Evolutionary conservation across 2,329 filamentous ascomycete genomes (phyloP).

Genomic region (Ascochyta lentis): DNA sequence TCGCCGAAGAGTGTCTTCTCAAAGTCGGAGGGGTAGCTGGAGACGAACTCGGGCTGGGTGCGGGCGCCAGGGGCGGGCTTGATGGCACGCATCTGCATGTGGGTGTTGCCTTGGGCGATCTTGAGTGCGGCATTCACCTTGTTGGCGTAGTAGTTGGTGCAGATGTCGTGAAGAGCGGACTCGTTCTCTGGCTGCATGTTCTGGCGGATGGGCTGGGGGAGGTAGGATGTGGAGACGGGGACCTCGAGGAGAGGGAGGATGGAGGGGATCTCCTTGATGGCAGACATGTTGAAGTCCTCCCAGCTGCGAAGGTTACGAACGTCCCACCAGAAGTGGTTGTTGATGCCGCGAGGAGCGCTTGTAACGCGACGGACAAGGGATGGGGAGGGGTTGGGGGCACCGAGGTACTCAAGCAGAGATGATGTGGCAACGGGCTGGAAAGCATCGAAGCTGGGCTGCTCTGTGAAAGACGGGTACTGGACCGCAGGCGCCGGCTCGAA

Average conservation of each 20-base stretch:
- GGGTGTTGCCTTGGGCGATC: conserved; percentile 73
- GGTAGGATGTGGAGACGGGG: conserved; percentile 65
- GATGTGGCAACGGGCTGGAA: conserved; percentile 59
- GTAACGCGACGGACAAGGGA: conserved; percentile 81
- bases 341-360: conserved; percentile 70
- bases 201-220: conserved; percentile 64
- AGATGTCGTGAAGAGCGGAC: conserved; percentile 74
- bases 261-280: conserved; percentile 75
- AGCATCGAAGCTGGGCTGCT: conserved; percentile 48
- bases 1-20: conserved; percentile 58
- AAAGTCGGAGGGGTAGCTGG: conserved; percentile 63
- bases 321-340: conserved; percentile 95
- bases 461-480: conserved; percentile 52
- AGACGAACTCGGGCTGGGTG: conserved; percentile 70
- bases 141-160: conserved; percentile 78
- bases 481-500: conserved; percentile 50
- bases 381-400: conserved; percentile 78
- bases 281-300: conserved; percentile 76
- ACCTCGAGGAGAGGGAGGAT: conserved; percentile 72
- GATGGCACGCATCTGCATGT: conserved; percentile 57
- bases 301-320: conserved; percentile 85
- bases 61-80: conserved; percentile 51
- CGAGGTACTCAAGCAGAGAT: conserved; percentile 79
- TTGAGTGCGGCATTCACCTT: conserved; percentile 86
- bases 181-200: conserved; percentile 80